These are phyloP conservation scores for Passiflora organensis DNA, from an alignment of 345 rosid genomes.

Conservation along the genomic window DNA sequence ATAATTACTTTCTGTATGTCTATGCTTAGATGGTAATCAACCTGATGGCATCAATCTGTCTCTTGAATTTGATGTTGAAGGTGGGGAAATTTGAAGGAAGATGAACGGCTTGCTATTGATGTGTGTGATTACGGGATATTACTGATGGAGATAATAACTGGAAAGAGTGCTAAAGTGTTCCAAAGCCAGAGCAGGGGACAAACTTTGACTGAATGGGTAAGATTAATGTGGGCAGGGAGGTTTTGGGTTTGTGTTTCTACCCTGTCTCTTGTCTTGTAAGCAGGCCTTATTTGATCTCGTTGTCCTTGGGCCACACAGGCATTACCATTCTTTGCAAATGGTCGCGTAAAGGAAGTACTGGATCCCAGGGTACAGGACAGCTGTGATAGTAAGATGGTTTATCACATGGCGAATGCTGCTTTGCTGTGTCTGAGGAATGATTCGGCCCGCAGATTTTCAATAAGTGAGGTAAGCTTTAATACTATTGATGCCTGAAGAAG, in stretches of 20 bases:
- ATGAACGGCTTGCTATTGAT: constrained; percentile 24
- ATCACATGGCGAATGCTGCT: constrained; percentile 36
- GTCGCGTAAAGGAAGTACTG: constrained; percentile 13
- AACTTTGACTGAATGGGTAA: constrained; percentile 39
- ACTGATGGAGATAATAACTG: constrained; percentile 43
- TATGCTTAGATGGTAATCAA: neutral
- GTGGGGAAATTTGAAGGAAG: constrained; percentile 18
- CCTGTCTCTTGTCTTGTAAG: neutral
- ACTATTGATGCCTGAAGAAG: neutral
- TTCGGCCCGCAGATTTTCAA: constrained; percentile 13
- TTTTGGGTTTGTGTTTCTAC: neutral
- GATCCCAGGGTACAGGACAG: constrained; percentile 34
- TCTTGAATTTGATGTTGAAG: constrained; percentile 16
- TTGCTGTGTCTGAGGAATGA: constrained; percentile 34
- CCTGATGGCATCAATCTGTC: neutral
- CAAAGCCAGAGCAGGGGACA: constrained; percentile 14
- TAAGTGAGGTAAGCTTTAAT: constrained; percentile 29
- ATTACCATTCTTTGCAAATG: constrained; percentile 27
- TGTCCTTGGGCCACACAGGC: constrained; percentile 23
- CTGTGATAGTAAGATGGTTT: constrained; percentile 17
- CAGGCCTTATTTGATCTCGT: neutral
- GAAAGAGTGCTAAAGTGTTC: constrained; percentile 27
- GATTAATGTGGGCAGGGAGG: neutral
- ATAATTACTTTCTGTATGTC: neutral
- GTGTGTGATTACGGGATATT: constrained; percentile 37